phyloP scores from a whole-genome alignment of 805 yeast species.

The Komagataella phaffii region DNA sequence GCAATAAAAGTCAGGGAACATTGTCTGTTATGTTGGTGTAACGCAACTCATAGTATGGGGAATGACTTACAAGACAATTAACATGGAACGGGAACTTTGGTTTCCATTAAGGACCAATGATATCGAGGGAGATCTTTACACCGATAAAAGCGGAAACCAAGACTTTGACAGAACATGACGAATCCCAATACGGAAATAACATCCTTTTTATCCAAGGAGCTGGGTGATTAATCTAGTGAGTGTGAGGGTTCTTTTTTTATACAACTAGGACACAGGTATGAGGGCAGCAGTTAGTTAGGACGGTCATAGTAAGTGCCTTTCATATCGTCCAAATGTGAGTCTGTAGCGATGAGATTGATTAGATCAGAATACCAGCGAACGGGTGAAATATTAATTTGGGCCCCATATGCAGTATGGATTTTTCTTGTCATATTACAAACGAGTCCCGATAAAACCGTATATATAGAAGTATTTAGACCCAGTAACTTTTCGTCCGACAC shows the following conservation, averaged over 20 bases:
- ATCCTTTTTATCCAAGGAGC: not conserved
- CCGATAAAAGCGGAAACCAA: not conserved
- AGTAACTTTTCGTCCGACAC: not conserved
- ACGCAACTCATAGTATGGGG: not conserved
- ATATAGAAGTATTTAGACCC: not conserved
- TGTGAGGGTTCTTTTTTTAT: not conserved
- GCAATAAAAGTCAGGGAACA: not conserved
- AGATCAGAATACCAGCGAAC: not conserved
- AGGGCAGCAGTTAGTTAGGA: too few relatives aligned
- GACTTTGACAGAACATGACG: not conserved
- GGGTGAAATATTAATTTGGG: not conserved
- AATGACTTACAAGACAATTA: too few relatives aligned
- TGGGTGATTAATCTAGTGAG: not conserved
- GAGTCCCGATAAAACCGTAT: not conserved
- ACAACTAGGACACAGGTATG: not conserved
- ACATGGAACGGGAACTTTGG: not conserved
- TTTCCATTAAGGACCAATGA: not conserved
- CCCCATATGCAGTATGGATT: not conserved
- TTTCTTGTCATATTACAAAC: not conserved
- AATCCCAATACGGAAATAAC: not conserved
- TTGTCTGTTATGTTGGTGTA: not conserved
- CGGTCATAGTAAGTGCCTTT: too few relatives aligned
- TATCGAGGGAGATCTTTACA: not conserved
- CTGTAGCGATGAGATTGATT: not conserved
- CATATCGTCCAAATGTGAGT: not conserved